Evolutionary conservation across 106 monocot species (phyloP).

Genomic region (Dactylorhiza incarnata): DNA sequence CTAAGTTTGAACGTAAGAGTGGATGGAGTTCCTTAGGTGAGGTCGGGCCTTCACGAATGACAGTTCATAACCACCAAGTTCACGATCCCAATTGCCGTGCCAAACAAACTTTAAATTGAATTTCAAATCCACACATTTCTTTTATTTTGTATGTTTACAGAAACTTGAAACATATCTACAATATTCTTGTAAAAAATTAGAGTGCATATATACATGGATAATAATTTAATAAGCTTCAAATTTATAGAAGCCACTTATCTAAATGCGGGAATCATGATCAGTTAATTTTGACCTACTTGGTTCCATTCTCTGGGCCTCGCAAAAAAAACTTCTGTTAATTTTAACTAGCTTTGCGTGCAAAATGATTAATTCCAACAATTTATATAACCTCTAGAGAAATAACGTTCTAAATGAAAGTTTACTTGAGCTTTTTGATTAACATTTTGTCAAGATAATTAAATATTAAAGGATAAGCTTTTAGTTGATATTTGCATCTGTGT

Average conservation of each 20-base stretch:
- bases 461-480: neutral
- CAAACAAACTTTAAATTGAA: neutral
- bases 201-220: conserved; percentile 3
- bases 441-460: no score
- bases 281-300: no score
- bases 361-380: neutral
- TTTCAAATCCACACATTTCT: neutral
- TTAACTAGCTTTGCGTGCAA: neutral
- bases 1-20: no score
- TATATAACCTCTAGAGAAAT: neutral
- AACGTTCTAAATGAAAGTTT: neutral
- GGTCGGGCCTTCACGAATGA: no score
- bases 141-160: neutral
- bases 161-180: neutral
- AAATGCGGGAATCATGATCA: no score
- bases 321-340: neutral
- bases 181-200: neutral
- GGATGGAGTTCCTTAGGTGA: no score
- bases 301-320: no score
- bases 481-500: neutral
- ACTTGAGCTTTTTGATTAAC: neutral
- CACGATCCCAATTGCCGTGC: neutral
- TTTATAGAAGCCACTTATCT: neutral
- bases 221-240: neutral
- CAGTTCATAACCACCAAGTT: neutral